Conservation (phyloP, 106 monocot species). For the Ottelia alismoides region DNA sequence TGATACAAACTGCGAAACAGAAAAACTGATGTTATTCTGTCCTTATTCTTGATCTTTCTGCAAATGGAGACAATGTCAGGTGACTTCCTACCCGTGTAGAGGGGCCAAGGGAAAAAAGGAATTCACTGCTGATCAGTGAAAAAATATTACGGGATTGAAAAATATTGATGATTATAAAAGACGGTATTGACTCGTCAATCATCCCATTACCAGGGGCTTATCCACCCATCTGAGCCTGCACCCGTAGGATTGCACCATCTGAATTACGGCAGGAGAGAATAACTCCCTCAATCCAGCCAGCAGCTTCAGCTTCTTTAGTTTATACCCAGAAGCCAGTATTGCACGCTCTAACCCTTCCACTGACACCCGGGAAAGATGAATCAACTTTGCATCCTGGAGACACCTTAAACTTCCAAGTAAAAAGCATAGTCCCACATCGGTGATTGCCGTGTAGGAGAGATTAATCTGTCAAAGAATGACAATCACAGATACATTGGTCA, state of each 20-base stretch:
- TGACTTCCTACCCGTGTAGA: too few relatives aligned
- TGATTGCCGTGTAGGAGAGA: slow-evolving; percentile 52
- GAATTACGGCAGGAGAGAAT: slow-evolving; percentile 40
- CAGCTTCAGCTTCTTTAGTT: slow-evolving; percentile 85
- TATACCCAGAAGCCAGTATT: slow-evolving; percentile 32
- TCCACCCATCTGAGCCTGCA: slow-evolving; percentile 68
- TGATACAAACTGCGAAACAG: too few relatives aligned
- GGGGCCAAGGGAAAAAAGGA: too few relatives aligned
- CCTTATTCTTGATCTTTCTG: too few relatives aligned
- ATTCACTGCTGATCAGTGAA: too few relatives aligned
- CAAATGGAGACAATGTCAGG: too few relatives aligned
- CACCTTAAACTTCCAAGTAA: slow-evolving; percentile 47
- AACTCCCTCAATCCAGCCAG: slow-evolving; percentile 18
- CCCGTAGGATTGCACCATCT: slow-evolving; percentile 44
- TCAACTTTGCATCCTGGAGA: slow-evolving; percentile 70
- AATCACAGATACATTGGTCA: neutral
- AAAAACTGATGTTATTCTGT: too few relatives aligned
- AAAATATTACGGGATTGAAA: too few relatives aligned
- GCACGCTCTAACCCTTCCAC: slow-evolving; percentile 55
- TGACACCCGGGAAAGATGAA: slow-evolving; percentile 42
- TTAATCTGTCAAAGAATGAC: slow-evolving; percentile 30
- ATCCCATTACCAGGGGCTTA: slow-evolving; percentile 28
- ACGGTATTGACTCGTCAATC: too few relatives aligned
- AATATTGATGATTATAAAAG: too few relatives aligned
- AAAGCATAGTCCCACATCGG: slow-evolving; percentile 35